Evolutionary conservation across 345 rosid genomes (phyloP), one percentile per base, ranked within the genome.

Genomic region (Euphorbia peplus): DNA sequence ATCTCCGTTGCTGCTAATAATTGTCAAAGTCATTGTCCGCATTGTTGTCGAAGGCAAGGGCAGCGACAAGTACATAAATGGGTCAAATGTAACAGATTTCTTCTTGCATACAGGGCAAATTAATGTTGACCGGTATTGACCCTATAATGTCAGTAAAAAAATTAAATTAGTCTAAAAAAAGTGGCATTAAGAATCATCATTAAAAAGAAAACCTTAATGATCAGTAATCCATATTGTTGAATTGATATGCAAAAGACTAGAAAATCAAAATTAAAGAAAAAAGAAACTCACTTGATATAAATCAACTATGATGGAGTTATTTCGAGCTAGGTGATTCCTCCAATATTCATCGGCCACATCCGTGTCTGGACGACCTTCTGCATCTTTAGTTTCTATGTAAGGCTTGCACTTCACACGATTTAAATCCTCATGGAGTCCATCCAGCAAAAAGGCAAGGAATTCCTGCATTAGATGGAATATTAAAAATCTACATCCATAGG

Each of bases 381-480:
- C 62, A 60, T 75, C 74, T 70, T 70, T 70, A 60, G 44, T 55
- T 61, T 66, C 75, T 37, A 66, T 62, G 24, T 71, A 71, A 14
- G 72, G 72, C 72, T 76, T 76, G 54, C 21, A 32, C 22, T 71
- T 71, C n/a, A 67, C 79, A 30, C 72, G 64, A 62, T 71, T 66
- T 63, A 75, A 32, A 66, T 75, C 79, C 54, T 75, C 79, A 58
- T 75, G 79, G 16, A 75, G 67, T 18, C 79, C 75, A 61, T 76
- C 79, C 72, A 76, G 37, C 72, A 76, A 21, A 70, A 76, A 76
- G 29, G 75, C 68, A 30, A 70, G 72, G 54, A 76, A 67, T 50
- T 76, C 79, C 79, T 76, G 50, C 50, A 51, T 35, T 18, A 21
- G 50, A 55, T 21, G 57, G 18, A 28, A 4, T 26, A 8, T 26